Percentiles rank a stretch among this genome's conserved stretches.
phyloP scores from a whole-genome alignment of 1,284 basidiomycete genomes.

The Rhodotorula sp. region DNA sequence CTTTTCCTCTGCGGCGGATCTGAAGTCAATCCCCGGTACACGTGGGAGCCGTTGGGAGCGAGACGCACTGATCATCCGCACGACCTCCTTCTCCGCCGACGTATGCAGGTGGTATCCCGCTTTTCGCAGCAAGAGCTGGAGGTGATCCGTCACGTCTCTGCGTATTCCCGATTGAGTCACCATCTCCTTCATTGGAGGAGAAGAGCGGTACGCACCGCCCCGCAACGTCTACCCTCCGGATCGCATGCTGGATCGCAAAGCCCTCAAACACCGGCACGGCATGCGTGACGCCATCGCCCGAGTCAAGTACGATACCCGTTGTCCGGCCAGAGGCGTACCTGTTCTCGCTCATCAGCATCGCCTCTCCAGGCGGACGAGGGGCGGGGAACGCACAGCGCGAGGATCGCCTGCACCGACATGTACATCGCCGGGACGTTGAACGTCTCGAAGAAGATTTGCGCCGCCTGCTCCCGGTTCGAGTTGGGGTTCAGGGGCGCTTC shows the following conservation, averaged over 20 bases:
- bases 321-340: conserved; percentile 99
- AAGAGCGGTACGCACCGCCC: conserved; percentile 65
- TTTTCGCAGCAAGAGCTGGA: conserved; percentile 91
- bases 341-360: neutral
- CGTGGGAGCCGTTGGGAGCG: neutral
- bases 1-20: conserved; percentile 68
- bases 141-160: conserved; percentile 94
- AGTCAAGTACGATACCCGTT: conserved; percentile 97
- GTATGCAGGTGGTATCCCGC: conserved; percentile 94
- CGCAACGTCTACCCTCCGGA: conserved; percentile 91
- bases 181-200: neutral
- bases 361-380: conserved; percentile 8
- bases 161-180: neutral
- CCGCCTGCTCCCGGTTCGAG: conserved; percentile 89
- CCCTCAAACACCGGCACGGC: conserved; percentile 99
- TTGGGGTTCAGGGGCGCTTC: conserved; percentile 94
- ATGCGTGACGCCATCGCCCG: conserved; percentile 98
- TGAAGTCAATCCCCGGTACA: rapidly evolving
- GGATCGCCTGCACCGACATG: conserved; percentile 94
- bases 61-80: conserved; percentile 77
- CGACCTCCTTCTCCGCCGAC: conserved; percentile 94
- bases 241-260: conserved; percentile 98
- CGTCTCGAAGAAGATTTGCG: conserved; percentile 98
- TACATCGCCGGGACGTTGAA: conserved; percentile 99
- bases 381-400: conserved; percentile 72